Base-by-base conservation (phyloP, 2,329 filamentous ascomycete genomes). In the Aspergillus bombycis region DNA sequence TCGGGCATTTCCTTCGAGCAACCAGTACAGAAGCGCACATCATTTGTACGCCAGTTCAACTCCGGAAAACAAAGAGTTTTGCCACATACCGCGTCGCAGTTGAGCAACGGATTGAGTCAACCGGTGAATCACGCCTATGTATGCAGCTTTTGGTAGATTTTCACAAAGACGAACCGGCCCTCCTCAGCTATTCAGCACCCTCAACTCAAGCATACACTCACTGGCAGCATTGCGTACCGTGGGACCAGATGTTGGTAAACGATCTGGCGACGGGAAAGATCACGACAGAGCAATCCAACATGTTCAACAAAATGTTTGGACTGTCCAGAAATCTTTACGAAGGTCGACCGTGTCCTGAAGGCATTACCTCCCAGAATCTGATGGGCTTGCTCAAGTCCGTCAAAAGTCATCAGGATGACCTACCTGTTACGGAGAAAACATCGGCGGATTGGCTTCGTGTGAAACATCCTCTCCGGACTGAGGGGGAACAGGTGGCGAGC, bases 361-460 rank as follows among this genome's bases (percentile, higher is more conserved):
- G 62, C 8, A 36, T 63, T 11, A 32, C 32, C 14, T 43, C 58
- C 3, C 62, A 61, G 53, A 63, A 63, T 32, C 26, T 63, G 8
- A 50, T 46, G 21, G 62, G 62, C 8, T 48, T 63, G 58, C 41
- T 38, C 6, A 61, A 61, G 32, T n/a, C 34, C 5, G 14, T 36
- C 8, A 14, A 23, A n/a, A 61, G 52, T 11, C 48, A 16, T 3
- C 59, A 61, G 28, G 50, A 56, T 12, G 28, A 26, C 6, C 26
- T 63, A 5, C 19, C 45, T 10, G 43, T 50, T 2, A 58, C 62
- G 11, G n/a, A 30, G 2, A 60, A 60, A n/a, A 36, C 62, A 2
- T 57, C 58, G 4, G 62, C 62, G 16, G 62, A 63, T 55, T 63
- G 55, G 55, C 23, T 57, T 14, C 55, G 55, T 19, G 55, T 57